Percentiles rank a stretch among this genome's conserved stretches.
Conservation (phyloP, 2,329 filamentous ascomycete genomes). For the Hymenoscyphus repandus region DNA sequence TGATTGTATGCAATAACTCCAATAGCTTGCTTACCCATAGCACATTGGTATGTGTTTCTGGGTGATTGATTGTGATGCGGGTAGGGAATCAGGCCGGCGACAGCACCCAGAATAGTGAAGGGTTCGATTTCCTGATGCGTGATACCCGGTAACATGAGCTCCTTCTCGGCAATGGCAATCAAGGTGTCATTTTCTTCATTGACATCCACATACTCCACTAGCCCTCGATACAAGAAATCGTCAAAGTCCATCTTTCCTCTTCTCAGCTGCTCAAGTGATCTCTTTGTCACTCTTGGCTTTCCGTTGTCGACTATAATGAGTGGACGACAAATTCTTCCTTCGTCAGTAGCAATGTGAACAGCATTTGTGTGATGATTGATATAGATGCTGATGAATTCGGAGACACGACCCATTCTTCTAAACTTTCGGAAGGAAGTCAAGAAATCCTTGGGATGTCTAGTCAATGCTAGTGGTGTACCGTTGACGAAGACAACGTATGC, state of each 20-base stretch:
- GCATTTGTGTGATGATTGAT: slow-evolving; percentile 90
- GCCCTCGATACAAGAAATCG: slow-evolving; percentile 81
- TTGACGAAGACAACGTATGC: slow-evolving; percentile 92
- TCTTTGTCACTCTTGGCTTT: slow-evolving; percentile 70
- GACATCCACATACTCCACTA: slow-evolving; percentile 95
- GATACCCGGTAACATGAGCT: slow-evolving; percentile 60
- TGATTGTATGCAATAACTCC: slow-evolving; percentile 98
- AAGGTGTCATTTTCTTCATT: slow-evolving; percentile 98
- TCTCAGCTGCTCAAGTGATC: slow-evolving; percentile 76
- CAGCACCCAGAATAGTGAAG: slow-evolving; percentile 91
- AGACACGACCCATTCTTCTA: slow-evolving; percentile 84
- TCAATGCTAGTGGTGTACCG: slow-evolving; percentile 86
- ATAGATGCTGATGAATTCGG: slow-evolving; percentile 93
- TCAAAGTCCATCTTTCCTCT: slow-evolving; percentile 85
- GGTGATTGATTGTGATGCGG: slow-evolving; percentile 99
- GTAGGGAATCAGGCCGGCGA: slow-evolving; percentile 94
- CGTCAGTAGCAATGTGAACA: slow-evolving; percentile 93
- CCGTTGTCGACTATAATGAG: slow-evolving; percentile 92
- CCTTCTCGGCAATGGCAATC: slow-evolving; percentile 82
- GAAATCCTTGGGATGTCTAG: slow-evolving; percentile 80
- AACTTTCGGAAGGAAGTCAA: slow-evolving; percentile 79
- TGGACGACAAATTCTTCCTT: slow-evolving; percentile 92
- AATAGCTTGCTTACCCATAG: slow-evolving; percentile 99
- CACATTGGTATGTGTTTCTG: slow-evolving; percentile 97
- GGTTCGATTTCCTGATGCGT: slow-evolving; percentile 98